Evolutionary conservation across 192 early-diverging fungal genomes (phyloP), one percentile per base, ranked within the genome.

Genomic region (Coemansia reversa): DNA sequence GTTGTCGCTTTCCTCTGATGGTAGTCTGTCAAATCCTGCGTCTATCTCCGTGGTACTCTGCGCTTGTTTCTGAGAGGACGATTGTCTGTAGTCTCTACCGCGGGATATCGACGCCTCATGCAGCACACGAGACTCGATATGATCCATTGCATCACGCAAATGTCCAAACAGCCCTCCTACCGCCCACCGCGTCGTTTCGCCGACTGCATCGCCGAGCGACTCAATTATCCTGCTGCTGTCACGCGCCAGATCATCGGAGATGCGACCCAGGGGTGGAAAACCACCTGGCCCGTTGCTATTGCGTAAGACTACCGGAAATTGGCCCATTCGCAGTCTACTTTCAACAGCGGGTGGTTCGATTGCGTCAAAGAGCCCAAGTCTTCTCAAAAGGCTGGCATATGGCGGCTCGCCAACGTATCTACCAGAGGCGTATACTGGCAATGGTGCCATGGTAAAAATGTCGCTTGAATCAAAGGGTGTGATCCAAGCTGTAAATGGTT

Each of bases 161-260:
- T 71, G 77, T 1, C 72, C 77, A 68, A 80, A 65, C 22, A 74
- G 23, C 49, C 64, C 71, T 2, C 71, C 69, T 23, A 80, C 58
- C 12, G 77, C 77, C 77, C 77, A 74, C 23, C 72, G 64, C 32
- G 72, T 67, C 0, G 77, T 74, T 50, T 74, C 69, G 42, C 65
- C 77, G 68, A 80, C 67, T 3, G 52, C 65, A 23, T 74, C 72
- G 55, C 72, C 62, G 14, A 80, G 51, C 4, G 67, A 49, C 48
- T 39, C 65, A 20, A 74, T 70, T 7, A 79, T 64, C 18, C 32
- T 57, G 42, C 63, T 54, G 19, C 63, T 51, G 57, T 74, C 66
- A 30, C 51, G 65, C 39, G 29, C 55, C 61, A 58, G 52, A 14
- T 29, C 55, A 11, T 58, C 64, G 14, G 63, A 33, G 49, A 60